Percentiles rank a stretch among this genome's conserved stretches.
These are phyloP conservation scores for Hyaloraphidium curvatum DNA, from an alignment of 192 early-diverging fungal genomes.

Conservation along the genomic window DNA sequence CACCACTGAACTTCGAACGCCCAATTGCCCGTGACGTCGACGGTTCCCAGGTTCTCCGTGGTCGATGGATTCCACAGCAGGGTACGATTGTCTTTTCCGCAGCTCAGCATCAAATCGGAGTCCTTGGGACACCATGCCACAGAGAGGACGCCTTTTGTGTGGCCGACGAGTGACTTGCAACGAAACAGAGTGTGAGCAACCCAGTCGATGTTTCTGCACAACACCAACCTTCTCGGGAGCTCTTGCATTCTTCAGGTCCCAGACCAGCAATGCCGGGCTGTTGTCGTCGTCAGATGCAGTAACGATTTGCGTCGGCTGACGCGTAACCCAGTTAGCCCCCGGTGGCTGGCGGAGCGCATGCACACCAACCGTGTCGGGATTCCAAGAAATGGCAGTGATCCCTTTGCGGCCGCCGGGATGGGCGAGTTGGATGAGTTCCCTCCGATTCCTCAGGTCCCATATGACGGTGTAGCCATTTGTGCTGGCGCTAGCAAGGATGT, in stretches of 20 bases:
- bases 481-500: slow-evolving; percentile 81
- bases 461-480: slow-evolving; percentile 85
- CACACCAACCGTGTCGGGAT: slow-evolving; percentile 53
- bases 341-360: neutral
- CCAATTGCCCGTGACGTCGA: slow-evolving; percentile 78
- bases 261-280: slow-evolving; percentile 70
- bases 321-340: neutral
- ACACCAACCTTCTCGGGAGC: slow-evolving; percentile 64
- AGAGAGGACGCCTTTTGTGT: slow-evolving; percentile 77
- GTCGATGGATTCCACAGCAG: slow-evolving; percentile 79
- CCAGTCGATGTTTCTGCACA: neutral
- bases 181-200: neutral
- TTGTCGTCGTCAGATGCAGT: slow-evolving; percentile 83
- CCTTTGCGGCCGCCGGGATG: slow-evolving; percentile 46
- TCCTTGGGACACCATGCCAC: slow-evolving; percentile 92
- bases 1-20: slow-evolving; percentile 94
- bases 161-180: slow-evolving; percentile 47
- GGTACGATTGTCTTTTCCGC: slow-evolving; percentile 88
- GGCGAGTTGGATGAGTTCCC: slow-evolving; percentile 62
- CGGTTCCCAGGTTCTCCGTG: slow-evolving; percentile 72
- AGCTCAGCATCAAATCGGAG: slow-evolving; percentile 72
- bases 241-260: slow-evolving; percentile 90
- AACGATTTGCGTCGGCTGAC: slow-evolving; percentile 69
- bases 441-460: slow-evolving; percentile 80
- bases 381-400: slow-evolving; percentile 74